A percentile compares a stretch with the other conserved stretches of the same genome.
Conservation (phyloP, 352 stramenopile genomes). For the Globisporangium orthogonon region DNA sequence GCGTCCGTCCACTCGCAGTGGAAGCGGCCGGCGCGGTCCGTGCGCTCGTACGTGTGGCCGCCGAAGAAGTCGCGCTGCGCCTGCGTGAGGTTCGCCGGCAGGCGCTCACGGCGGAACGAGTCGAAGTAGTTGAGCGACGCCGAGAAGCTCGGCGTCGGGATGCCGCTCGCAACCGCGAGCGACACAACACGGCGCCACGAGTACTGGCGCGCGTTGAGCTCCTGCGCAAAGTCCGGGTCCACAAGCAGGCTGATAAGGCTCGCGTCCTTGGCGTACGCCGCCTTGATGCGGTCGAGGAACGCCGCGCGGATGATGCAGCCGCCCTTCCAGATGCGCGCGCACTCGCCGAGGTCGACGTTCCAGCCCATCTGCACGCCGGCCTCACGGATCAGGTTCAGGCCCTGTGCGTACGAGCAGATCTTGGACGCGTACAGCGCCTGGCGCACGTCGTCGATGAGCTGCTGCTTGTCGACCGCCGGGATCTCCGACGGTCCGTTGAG, state of each 20-base stretch:
- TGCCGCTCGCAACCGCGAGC: slow-evolving; percentile 92
- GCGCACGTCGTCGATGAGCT: slow-evolving; percentile 96
- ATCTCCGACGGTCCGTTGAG: slow-evolving; percentile 93
- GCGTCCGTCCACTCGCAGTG: slow-evolving; percentile 97
- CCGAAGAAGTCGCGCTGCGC: slow-evolving; percentile 99
- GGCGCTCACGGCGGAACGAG: slow-evolving; percentile 92
- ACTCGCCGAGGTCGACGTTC: slow-evolving; percentile 96
- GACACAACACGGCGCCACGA: slow-evolving; percentile 96
- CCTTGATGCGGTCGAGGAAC: slow-evolving; percentile 97
- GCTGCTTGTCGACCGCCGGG: slow-evolving; percentile 88
- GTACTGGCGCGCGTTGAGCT: slow-evolving; percentile 93
- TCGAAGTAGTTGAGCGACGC: slow-evolving; percentile 98
- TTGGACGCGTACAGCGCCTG: slow-evolving; percentile 97
- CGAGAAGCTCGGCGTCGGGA: slow-evolving; percentile 89
- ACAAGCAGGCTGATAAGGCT: slow-evolving; percentile 95
- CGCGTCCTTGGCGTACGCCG: slow-evolving; percentile 90
- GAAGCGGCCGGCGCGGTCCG: slow-evolving; percentile 92
- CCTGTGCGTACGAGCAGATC: slow-evolving; percentile 98
- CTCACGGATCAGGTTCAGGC: slow-evolving; percentile 93
- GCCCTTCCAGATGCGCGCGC: slow-evolving; percentile 98
- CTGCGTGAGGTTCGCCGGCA: slow-evolving; percentile 97
- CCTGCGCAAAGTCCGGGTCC: slow-evolving; percentile 94
- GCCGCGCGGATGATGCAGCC: slow-evolving; percentile 99
- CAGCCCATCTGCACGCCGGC: slow-evolving; percentile 94
- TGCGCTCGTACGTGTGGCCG: slow-evolving; percentile 97